These are phyloP conservation scores for Pestalotiopsis sp. DNA, from an alignment of 2,329 filamentous ascomycete species.

Conservation along the genomic window DNA sequence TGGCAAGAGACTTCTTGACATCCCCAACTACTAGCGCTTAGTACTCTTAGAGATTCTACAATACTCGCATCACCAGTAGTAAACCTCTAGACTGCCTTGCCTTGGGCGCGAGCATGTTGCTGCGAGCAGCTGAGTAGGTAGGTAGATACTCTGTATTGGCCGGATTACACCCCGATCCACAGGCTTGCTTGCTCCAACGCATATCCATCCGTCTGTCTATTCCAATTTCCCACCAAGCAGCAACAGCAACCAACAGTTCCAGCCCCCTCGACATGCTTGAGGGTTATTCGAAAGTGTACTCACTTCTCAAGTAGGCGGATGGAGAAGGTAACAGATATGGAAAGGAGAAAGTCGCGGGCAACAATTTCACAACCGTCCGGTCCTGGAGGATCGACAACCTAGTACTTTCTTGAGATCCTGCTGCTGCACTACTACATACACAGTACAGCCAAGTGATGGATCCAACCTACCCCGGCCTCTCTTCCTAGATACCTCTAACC, in stretches of 20 bases:
- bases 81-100: too few relatives aligned
- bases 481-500: too few relatives aligned
- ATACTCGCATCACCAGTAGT: too few relatives aligned
- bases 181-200: background rate
- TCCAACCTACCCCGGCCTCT: too few relatives aligned
- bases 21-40: background rate
- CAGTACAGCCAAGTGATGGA: background rate
- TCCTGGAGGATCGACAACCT: background rate
- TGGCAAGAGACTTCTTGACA: background rate
- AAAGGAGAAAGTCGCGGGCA: background rate
- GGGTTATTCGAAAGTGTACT: background rate
- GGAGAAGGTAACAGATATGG: too few relatives aligned
- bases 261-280: background rate
- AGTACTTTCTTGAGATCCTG: background rate
- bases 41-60: background rate
- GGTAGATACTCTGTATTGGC: background rate
- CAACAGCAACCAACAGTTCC: background rate
- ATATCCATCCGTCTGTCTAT: background rate
- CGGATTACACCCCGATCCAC: too few relatives aligned
- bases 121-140: background rate
- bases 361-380: background rate
- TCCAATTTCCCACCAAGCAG: background rate
- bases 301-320: too few relatives aligned
- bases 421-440: background rate
- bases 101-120: background rate